Conservation (phyloP, 2,329 filamentous ascomycete species). For the Xylariaceae sp. region DNA sequence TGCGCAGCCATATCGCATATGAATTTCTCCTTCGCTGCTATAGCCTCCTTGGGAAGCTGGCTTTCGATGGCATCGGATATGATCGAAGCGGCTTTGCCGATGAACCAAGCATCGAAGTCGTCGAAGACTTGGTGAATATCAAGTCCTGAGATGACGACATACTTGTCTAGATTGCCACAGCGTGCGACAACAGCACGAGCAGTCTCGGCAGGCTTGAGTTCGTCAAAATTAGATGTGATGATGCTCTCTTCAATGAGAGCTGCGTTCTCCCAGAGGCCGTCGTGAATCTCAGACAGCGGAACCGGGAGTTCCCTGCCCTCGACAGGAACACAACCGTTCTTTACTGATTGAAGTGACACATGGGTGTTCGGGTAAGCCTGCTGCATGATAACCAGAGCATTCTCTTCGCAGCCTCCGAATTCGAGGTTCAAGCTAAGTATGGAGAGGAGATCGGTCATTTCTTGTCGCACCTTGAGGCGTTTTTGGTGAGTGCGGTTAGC, state of each 20-base stretch:
- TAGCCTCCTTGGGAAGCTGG: slow-evolving; percentile 2
- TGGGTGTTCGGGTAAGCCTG: slow-evolving; percentile 8
- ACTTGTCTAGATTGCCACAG: slow-evolving; percentile 8
- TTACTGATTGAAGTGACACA: slow-evolving; percentile 1
- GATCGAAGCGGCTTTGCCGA: slow-evolving; percentile 7
- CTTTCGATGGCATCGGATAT: slow-evolving; percentile 8
- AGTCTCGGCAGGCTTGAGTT: slow-evolving; percentile 5
- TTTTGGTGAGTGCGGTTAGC: slow-evolving; percentile 5
- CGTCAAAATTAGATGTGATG: slow-evolving; percentile 6
- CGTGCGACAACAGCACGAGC: slow-evolving; percentile 8
- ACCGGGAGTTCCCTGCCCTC: slow-evolving; percentile 1
- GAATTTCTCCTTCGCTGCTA: slow-evolving; percentile 9
- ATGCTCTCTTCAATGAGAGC: slow-evolving; percentile 10
- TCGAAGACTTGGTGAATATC: slow-evolving; percentile 13
- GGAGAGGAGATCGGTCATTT: slow-evolving; percentile 6
- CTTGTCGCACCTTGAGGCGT: slow-evolving; percentile 6
- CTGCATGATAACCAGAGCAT: slow-evolving; percentile 2
- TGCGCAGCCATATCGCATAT: slow-evolving; percentile 11
- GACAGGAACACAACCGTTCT: slow-evolving; percentile 3
- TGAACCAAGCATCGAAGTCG: slow-evolving; percentile 11
- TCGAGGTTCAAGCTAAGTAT: neutral
- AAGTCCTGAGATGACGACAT: slow-evolving; percentile 9
- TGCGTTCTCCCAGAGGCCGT: slow-evolving; percentile 11
- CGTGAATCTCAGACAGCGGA: slow-evolving; percentile 5
- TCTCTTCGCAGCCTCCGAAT: slow-evolving; percentile 6